Evolutionary conservation across 164 flowering plant species (phyloP).

Genomic region (Tetracentron sinense): DNA sequence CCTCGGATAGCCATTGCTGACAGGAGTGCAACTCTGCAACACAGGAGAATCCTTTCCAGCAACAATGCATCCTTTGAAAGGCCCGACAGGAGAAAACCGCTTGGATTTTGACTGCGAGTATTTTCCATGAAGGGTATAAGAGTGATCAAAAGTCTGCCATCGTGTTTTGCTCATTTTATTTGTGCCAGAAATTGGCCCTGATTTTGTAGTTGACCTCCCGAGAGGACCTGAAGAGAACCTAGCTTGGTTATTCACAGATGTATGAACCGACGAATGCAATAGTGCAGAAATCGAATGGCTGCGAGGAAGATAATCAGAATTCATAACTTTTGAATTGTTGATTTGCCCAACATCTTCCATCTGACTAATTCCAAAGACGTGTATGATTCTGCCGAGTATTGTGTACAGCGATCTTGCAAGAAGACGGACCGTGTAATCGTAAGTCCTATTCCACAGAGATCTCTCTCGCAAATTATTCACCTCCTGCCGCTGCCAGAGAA

Average conservation of each 20-base stretch:
- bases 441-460: slow-evolving; percentile 74
- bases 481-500: slow-evolving; percentile 65
- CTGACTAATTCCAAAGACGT: slow-evolving; percentile 58
- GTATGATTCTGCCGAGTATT: slow-evolving; percentile 52
- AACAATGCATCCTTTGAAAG: slow-evolving; percentile 55
- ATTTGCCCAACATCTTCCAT: slow-evolving; percentile 17
- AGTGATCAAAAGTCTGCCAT: slow-evolving; percentile 27
- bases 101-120: slow-evolving; percentile 23
- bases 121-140: slow-evolving; percentile 20
- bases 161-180: slow-evolving; percentile 23
- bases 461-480: slow-evolving; percentile 54
- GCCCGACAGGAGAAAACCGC: slow-evolving; percentile 39
- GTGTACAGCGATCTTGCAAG: slow-evolving; percentile 74
- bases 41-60: slow-evolving; percentile 32
- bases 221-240: slow-evolving; percentile 69
- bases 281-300: slow-evolving; percentile 54
- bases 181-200: slow-evolving; percentile 41
- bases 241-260: slow-evolving; percentile 41
- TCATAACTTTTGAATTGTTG: slow-evolving; percentile 17
- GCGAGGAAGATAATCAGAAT: slow-evolving; percentile 38
- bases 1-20: slow-evolving; percentile 16
- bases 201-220: slow-evolving; percentile 28
- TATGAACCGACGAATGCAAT: slow-evolving; percentile 51
- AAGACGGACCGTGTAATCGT: slow-evolving; percentile 60
- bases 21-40: slow-evolving; percentile 15